A percentile compares a stretch with the other conserved stretches of the same genome.
Conservation (phyloP, 148 eudicot species). For the Simmondsia chinensis region DNA sequence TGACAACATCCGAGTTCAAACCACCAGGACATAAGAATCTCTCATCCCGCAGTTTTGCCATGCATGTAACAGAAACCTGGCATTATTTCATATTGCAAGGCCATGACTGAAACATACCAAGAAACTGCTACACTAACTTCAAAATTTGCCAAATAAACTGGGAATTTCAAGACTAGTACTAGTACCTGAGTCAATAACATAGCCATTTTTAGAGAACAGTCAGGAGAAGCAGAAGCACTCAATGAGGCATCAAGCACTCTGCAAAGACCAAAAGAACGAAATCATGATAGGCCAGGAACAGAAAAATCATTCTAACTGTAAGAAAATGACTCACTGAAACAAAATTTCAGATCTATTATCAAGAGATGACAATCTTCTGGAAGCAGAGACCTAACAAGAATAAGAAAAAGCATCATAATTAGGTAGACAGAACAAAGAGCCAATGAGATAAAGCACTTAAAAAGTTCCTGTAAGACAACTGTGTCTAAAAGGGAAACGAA, state of each 20-base stretch:
- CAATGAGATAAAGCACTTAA: background rate
- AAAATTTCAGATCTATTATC: slow-evolving; percentile 72
- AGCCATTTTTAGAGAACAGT: slow-evolving; percentile 94
- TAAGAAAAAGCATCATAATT: background rate
- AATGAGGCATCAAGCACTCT: slow-evolving; percentile 92
- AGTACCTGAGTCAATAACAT: slow-evolving; percentile 71
- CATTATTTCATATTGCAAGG: slow-evolving; percentile 3
- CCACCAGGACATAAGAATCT: slow-evolving; percentile 63
- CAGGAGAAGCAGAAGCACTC: slow-evolving; percentile 75
- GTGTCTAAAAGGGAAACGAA: background rate
- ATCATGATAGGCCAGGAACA: slow-evolving; percentile 1
- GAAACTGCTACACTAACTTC: background rate
- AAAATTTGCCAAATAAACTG: too few relatives aligned
- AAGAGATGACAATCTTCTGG: slow-evolving; percentile 74
- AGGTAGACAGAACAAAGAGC: background rate
- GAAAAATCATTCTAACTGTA: background rate
- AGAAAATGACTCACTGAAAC: slow-evolving; percentile 51
- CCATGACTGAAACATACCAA: slow-evolving; percentile 4
- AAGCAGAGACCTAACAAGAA: slow-evolving; percentile 59
- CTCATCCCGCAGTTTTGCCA: slow-evolving; percentile 95
- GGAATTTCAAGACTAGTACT: too few relatives aligned
- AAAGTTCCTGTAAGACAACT: background rate
- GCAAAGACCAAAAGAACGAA: slow-evolving; percentile 4
- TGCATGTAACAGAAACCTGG: slow-evolving; percentile 86
- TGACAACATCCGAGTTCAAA: slow-evolving; percentile 55